Conservation (phyloP, 257 asterid species). For the Plantago major region DNA sequence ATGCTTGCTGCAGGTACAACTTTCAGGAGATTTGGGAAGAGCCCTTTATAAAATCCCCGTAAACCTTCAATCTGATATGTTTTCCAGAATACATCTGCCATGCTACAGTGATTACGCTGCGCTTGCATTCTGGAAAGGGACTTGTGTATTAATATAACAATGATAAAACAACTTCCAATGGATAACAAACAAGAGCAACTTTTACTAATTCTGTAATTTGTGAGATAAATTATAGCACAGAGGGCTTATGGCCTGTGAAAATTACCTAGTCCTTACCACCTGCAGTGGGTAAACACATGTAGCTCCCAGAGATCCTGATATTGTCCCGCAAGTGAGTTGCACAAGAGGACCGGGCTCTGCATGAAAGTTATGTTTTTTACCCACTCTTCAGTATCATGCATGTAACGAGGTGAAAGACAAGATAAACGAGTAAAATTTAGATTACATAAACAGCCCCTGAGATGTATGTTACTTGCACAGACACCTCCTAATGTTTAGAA, state of each 20-base stretch:
- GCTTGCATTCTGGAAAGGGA: slow-evolving; percentile 89
- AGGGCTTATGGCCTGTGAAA: neutral
- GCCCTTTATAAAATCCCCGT: slow-evolving; percentile 91
- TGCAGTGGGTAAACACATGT: slow-evolving; percentile 94
- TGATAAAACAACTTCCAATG: neutral
- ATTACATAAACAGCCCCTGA: too few species aligned
- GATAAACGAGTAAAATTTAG: neutral
- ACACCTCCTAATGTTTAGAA: too few species aligned
- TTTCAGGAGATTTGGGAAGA: slow-evolving; percentile 88
- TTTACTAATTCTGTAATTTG: neutral
- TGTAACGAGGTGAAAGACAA: slow-evolving; percentile 9
- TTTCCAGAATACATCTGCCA: slow-evolving; percentile 71
- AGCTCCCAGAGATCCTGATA: slow-evolving; percentile 96
- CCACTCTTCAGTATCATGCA: slow-evolving; percentile 13
- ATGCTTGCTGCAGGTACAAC: slow-evolving; percentile 97
- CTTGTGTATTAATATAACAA: slow-evolving; percentile 12
- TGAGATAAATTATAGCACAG: neutral
- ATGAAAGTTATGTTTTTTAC: slow-evolving; percentile 21
- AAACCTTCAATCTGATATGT: slow-evolving; percentile 70
- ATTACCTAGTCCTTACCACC: slow-evolving; percentile 93
- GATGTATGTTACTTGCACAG: too few species aligned
- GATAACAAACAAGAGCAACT: neutral
- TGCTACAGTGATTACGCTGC: slow-evolving; percentile 42
- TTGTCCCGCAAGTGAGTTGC: slow-evolving; percentile 91
- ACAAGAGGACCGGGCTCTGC: slow-evolving; percentile 95